These are phyloP conservation scores for Pichia kluyveri DNA, from an alignment of 805 yeast genomes.

Conservation along the genomic window DNA sequence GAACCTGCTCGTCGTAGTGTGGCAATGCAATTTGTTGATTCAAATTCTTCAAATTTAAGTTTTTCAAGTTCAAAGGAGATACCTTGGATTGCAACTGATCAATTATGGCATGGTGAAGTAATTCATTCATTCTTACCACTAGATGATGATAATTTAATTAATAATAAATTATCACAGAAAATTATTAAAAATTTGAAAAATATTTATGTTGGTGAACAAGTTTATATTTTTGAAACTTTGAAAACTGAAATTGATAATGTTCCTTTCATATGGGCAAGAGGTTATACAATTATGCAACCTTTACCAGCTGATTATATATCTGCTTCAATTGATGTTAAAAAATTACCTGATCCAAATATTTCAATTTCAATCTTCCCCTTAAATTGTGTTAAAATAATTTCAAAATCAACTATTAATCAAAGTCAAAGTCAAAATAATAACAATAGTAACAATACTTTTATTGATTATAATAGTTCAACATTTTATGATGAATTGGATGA, in stretches of 20 bases:
- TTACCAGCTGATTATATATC: constrained; percentile 60
- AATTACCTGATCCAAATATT: constrained; percentile 48
- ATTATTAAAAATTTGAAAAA: constrained; percentile 3
- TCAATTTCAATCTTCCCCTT: constrained; percentile 55
- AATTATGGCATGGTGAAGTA: constrained; percentile 3
- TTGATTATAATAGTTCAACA: constrained; percentile 5
- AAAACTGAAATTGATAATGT: constrained; percentile 9
- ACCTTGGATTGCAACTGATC: neutral
- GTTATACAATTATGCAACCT: constrained; percentile 61
- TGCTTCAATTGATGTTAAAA: constrained; percentile 51
- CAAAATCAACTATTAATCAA: constrained; percentile 22
- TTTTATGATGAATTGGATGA: constrained; percentile 10
- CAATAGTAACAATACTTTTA: neutral
- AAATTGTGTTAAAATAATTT: constrained; percentile 39
- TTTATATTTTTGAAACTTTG: constrained; percentile 11
- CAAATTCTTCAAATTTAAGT: neutral
- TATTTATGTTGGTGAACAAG: constrained; percentile 9
- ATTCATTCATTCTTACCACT: constrained; percentile 3
- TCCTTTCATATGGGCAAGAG: constrained; percentile 72
- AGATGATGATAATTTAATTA: neutral
- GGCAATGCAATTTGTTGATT: neutral
- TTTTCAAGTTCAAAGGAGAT: neutral
- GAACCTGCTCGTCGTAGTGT: neutral
- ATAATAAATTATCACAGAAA: neutral
- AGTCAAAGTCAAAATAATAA: neutral